These are phyloP conservation scores for Penicillium desertorum DNA, from an alignment of 495 filamentous ascomycete genomes.

Conservation along the genomic window DNA sequence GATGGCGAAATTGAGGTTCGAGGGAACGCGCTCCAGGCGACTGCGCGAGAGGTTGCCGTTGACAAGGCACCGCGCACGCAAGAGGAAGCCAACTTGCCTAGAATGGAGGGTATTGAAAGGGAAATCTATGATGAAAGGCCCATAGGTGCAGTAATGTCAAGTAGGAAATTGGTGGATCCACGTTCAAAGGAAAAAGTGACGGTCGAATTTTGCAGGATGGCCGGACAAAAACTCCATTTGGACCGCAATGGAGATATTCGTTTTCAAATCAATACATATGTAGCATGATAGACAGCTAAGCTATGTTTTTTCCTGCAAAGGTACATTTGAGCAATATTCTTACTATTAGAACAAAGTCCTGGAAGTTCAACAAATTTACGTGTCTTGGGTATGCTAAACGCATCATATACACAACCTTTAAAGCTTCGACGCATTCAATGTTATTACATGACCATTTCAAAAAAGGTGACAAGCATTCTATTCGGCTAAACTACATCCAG, in stretches of 20 bases:
- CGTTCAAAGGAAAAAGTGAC: not conserved
- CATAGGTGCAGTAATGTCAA: not conserved
- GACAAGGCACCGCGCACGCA: slow-evolving; percentile 34
- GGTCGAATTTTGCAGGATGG: slow-evolving; percentile 5
- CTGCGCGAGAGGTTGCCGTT: slow-evolving; percentile 32
- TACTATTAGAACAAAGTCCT: not conserved
- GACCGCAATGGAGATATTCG: not conserved
- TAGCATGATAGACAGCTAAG: not conserved
- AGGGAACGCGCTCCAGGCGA: slow-evolving; percentile 17
- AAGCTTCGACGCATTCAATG: not conserved
- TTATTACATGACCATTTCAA: not conserved
- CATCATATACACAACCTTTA: not conserved
- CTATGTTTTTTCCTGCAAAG: not conserved
- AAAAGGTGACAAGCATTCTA: slow-evolving; percentile 9
- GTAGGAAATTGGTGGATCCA: slow-evolving; percentile 4
- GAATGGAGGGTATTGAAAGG: slow-evolving; percentile 19
- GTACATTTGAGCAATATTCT: not conserved
- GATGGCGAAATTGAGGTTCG: slow-evolving; percentile 13
- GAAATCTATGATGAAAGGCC: slow-evolving; percentile 3
- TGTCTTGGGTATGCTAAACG: not conserved
- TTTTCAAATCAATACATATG: not conserved
- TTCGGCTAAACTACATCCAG: slow-evolving; percentile 13
- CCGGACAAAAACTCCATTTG: not conserved
- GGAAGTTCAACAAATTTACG: not conserved
- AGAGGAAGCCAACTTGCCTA: slow-evolving; percentile 45